Conservation (phyloP, 2,329 filamentous ascomycete species). For the Cephalotrichum gorgonifer region DNA sequence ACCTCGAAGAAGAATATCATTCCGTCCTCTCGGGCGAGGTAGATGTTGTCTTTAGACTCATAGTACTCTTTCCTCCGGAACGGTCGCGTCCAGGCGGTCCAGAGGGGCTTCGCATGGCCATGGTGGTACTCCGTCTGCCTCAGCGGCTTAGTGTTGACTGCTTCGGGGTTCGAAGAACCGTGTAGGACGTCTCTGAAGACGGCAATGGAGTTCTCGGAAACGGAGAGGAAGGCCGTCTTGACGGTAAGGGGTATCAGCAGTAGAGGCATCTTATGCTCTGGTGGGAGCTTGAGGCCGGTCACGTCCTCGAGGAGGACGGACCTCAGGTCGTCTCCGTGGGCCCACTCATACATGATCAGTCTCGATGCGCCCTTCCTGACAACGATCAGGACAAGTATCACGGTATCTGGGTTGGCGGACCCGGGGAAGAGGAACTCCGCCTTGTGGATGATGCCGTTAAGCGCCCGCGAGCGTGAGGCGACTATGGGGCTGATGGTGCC, state of each 20-base stretch:
- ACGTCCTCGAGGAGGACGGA: constrained; percentile 34
- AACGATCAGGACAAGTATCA: constrained; percentile 65
- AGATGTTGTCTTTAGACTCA: constrained; percentile 64
- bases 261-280: constrained; percentile 48
- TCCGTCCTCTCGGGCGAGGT: constrained; percentile 82
- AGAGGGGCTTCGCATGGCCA: constrained; percentile 46
- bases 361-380: constrained; percentile 36
- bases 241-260: constrained; percentile 64
- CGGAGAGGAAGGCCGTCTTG: constrained; percentile 58
- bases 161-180: constrained; percentile 36
- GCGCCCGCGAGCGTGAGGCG: constrained; percentile 26
- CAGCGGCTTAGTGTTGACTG: constrained; percentile 29
- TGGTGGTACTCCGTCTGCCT: constrained; percentile 33
- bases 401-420: constrained; percentile 52
- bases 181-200: constrained; percentile 45
- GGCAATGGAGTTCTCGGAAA: constrained; percentile 50
- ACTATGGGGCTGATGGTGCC: constrained; percentile 50
- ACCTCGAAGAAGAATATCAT: constrained; percentile 64
- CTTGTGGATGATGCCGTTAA: constrained; percentile 69
- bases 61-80: constrained; percentile 54
- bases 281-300: constrained; percentile 37
- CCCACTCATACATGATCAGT: constrained; percentile 53
- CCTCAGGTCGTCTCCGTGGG: constrained; percentile 35
- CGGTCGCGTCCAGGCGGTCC: constrained; percentile 78
- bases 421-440: constrained; percentile 77